Conservation (phyloP, 1,284 basidiomycete genomes). For the Sanguinoderma infundibulare region DNA sequence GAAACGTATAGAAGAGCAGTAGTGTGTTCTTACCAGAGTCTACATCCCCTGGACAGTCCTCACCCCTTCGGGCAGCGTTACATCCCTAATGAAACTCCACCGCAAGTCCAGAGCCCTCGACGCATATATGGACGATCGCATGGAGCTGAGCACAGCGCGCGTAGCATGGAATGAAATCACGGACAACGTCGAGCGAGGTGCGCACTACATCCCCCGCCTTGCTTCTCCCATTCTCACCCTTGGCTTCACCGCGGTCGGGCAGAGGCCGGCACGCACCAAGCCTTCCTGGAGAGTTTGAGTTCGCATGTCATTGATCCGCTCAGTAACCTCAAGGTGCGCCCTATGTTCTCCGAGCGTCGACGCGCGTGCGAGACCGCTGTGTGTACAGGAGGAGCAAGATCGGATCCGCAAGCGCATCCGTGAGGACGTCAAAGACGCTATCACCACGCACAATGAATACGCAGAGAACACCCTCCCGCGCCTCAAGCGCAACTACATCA, state of each 20-base stretch:
- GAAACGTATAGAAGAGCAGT: constrained; percentile 81
- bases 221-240: not conserved
- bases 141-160: constrained; percentile 60
- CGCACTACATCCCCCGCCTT: constrained; percentile 21
- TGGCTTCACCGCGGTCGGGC: constrained; percentile 15
- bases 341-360: not conserved
- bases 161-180: constrained; percentile 82
- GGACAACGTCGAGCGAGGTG: constrained; percentile 83
- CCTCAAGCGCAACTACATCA: constrained; percentile 76
- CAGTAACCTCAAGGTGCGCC: constrained; percentile 63
- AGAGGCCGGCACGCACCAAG: constrained; percentile 85
- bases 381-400: constrained; percentile 78
- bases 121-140: constrained; percentile 60
- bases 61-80: constrained; percentile 53
- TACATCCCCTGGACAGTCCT: not conserved
- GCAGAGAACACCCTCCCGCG: constrained; percentile 77
- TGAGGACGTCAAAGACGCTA: constrained; percentile 84
- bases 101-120: constrained; percentile 73
- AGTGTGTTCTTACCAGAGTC: constrained; percentile 53
- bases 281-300: constrained; percentile 73
- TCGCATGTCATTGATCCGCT: constrained; percentile 76
- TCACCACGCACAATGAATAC: constrained; percentile 75
- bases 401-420: constrained; percentile 88
- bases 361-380: constrained; percentile 5
- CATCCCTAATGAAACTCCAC: constrained; percentile 72